Conservation (phyloP, 1,139 yeast genomes). For the Taphrina populina region DNA sequence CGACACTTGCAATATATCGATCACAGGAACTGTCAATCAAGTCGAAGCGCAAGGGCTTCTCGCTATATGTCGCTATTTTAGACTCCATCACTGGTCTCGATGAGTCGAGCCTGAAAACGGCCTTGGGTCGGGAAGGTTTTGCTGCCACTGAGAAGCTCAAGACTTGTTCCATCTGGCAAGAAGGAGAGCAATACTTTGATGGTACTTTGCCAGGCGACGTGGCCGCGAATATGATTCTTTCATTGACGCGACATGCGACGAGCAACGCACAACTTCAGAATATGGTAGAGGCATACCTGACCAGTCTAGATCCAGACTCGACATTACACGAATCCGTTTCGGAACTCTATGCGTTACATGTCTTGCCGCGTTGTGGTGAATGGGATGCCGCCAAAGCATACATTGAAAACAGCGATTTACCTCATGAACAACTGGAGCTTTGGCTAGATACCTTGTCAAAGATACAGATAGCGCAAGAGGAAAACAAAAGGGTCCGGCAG, state of each 20-base stretch:
- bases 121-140: slow-evolving; percentile 13
- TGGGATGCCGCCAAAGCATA: slow-evolving; percentile 29
- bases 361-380: slow-evolving; percentile 24
- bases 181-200: slow-evolving; percentile 10
- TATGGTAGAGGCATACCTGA: slow-evolving; percentile 15
- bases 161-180: slow-evolving; percentile 21
- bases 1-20: slow-evolving; percentile 6
- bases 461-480: slow-evolving; percentile 6
- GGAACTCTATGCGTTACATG: slow-evolving; percentile 32
- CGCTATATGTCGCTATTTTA: slow-evolving; percentile 22
- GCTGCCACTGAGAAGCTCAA: background rate
- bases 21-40: slow-evolving; percentile 8
- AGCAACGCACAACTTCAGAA: slow-evolving; percentile 12
- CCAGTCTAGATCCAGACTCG: slow-evolving; percentile 17
- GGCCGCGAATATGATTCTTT: slow-evolving; percentile 10
- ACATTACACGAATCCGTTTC: slow-evolving; percentile 7
- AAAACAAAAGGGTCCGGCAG: background rate
- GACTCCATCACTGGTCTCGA: slow-evolving; percentile 18
- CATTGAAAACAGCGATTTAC: slow-evolving; percentile 10
- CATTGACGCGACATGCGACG: slow-evolving; percentile 10
- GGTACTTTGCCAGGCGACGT: slow-evolving; percentile 5
- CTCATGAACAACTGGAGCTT: slow-evolving; percentile 6
- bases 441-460: slow-evolving; percentile 4
- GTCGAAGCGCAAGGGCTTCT: slow-evolving; percentile 14
- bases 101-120: background rate